These are phyloP conservation scores for Colletotrichum lentis DNA, from an alignment of 2,329 filamentous ascomycete genomes.

Conservation along the genomic window DNA sequence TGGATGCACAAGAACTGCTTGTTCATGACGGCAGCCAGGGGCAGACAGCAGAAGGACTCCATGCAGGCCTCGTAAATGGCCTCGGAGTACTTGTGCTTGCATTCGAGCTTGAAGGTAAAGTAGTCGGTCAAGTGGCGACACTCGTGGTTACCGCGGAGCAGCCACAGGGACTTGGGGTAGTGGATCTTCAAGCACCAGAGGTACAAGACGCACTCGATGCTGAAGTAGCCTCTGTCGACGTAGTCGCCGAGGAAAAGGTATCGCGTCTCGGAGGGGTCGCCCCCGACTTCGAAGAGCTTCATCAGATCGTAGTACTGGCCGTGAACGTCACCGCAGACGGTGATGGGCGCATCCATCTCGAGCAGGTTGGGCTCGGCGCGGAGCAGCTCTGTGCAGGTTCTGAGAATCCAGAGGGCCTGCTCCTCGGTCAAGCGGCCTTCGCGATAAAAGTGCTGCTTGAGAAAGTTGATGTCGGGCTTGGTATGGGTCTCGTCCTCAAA, in stretches of 20 bases:
- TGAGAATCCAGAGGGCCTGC: conserved; percentile 95
- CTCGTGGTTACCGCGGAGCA: conserved; percentile 97
- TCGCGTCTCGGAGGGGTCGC: conserved; percentile 92
- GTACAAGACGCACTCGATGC: conserved; percentile 98
- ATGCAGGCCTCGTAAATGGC: conserved; percentile 96
- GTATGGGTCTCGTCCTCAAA: conserved; percentile 83
- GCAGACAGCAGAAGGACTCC: conserved; percentile 95
- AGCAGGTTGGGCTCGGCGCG: conserved; percentile 92
- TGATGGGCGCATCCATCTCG: conserved; percentile 99
- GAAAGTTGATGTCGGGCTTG: conserved; percentile 91
- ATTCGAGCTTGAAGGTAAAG: conserved; percentile 99
- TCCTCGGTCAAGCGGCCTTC: conserved; percentile 97
- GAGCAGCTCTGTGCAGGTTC: conserved; percentile 85
- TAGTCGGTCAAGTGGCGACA: conserved; percentile 99
- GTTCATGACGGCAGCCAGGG: conserved; percentile 97
- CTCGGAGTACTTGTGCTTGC: conserved; percentile 99
- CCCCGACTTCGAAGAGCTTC: conserved; percentile 99
- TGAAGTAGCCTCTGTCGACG: conserved; percentile 98
- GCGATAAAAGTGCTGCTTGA: conserved; percentile 98
- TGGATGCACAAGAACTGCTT: conserved; percentile 99
- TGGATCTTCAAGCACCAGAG: conserved; percentile 99
- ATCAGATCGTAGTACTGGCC: conserved; percentile 99
- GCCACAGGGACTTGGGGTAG: conserved; percentile 97
- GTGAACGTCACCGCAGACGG: conserved; percentile 97
- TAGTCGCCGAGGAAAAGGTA: conserved; percentile 99